Conservation (phyloP, 139 green algal genomes). For the Axilococcus clingmanii region DNA sequence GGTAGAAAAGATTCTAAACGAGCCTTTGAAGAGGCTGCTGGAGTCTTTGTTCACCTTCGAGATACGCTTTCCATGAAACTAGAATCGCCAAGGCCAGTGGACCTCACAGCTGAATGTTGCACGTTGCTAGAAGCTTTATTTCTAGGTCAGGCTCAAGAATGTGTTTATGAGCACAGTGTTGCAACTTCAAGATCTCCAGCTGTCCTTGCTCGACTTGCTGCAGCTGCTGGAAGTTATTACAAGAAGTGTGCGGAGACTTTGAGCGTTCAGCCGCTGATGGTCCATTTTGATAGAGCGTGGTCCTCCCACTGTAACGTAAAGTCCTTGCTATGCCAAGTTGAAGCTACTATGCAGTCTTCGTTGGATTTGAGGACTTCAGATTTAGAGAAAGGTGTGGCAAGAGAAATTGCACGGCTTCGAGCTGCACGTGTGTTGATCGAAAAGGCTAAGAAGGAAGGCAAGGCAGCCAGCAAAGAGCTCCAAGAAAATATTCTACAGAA, state of each 20-base stretch:
- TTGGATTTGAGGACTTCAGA: slow-evolving; percentile 22
- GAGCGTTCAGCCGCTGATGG: slow-evolving; percentile 23
- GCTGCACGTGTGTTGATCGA: slow-evolving; percentile 22
- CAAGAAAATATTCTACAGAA: slow-evolving; percentile 24
- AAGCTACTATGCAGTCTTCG: slow-evolving; percentile 42
- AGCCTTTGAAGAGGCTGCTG: slow-evolving; percentile 71
- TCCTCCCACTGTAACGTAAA: slow-evolving; percentile 35
- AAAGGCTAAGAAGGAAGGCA: slow-evolving; percentile 20
- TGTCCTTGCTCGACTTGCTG: slow-evolving; percentile 57
- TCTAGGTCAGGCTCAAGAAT: slow-evolving; percentile 90
- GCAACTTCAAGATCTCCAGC: slow-evolving; percentile 59
- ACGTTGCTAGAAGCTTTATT: slow-evolving; percentile 88
- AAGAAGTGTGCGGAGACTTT: slow-evolving; percentile 50
- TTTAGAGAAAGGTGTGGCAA: slow-evolving; percentile 18
- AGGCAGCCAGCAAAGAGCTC: slow-evolving; percentile 34
- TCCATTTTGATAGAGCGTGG: slow-evolving; percentile 80
- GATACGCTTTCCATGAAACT: slow-evolving; percentile 55
- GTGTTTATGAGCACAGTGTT: slow-evolving; percentile 76
- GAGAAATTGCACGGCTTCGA: slow-evolving; percentile 36
- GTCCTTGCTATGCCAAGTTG: slow-evolving; percentile 48
- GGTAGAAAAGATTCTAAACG: slow-evolving; percentile 66
- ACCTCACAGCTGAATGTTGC: slow-evolving; percentile 64
- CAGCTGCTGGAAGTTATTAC: slow-evolving; percentile 55
- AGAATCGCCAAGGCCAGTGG: slow-evolving; percentile 50
- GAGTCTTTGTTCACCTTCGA: slow-evolving; percentile 60